Evolutionary conservation across 306 rosid species (phyloP).

Genomic region (Trichosanthes truncata): DNA sequence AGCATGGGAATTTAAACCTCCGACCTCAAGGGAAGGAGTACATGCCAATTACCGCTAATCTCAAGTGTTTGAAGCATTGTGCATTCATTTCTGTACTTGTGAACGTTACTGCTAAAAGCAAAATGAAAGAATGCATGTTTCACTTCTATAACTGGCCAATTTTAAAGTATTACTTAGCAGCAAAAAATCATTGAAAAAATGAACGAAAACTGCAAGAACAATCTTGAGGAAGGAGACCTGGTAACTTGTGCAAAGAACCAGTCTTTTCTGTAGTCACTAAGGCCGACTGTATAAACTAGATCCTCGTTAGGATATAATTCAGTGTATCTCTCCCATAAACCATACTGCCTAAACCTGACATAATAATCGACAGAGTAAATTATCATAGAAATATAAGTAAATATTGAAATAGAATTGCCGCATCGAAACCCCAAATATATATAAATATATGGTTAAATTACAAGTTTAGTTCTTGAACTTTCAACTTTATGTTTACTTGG

Average conservation of each 20-base stretch:
- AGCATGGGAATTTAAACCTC: too few relatives aligned
- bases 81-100: neutral
- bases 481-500: too few relatives aligned
- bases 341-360: conserved; percentile 78
- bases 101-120: neutral
- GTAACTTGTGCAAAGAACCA: conserved; percentile 95
- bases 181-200: neutral
- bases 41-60: neutral
- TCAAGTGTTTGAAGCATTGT: neutral
- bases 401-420: neutral
- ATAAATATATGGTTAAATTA: neutral
- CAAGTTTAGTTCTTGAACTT: neutral
- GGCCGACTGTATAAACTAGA: conserved; percentile 58
- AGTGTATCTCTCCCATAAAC: conserved; percentile 88
- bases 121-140: neutral
- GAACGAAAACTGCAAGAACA: neutral
- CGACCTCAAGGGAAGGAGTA: too few relatives aligned
- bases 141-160: neutral
- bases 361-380: neutral
- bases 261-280: conserved; percentile 58
- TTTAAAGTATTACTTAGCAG: neutral
- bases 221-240: conserved; percentile 33
- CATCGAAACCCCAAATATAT: neutral
- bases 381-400: neutral
- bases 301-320: conserved; percentile 65